phyloP scores from a whole-genome alignment of 257 asterid genomes.

The Jacaranda copaia region DNA sequence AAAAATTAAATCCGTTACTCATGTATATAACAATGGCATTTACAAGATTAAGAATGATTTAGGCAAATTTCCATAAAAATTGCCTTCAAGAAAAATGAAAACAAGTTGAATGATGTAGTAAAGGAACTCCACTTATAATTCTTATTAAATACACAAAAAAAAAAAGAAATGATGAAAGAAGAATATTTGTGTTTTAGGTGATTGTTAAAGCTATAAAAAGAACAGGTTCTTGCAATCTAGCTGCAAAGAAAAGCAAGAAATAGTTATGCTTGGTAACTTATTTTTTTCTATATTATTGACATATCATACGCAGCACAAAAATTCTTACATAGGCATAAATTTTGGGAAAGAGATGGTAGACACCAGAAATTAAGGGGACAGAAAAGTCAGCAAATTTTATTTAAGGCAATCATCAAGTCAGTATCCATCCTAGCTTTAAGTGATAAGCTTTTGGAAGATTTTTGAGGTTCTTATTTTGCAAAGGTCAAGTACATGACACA shows the following conservation, averaged over 20 bases:
- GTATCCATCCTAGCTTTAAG: neutral
- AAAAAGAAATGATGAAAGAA: neutral
- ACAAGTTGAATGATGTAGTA: neutral
- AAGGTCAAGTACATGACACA: neutral
- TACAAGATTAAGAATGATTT: neutral
- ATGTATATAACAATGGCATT: constrained; percentile 23
- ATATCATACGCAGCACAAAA: neutral
- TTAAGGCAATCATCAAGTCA: neutral
- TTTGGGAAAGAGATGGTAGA: neutral
- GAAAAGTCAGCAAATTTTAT: neutral
- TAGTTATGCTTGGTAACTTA: neutral
- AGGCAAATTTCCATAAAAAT: constrained; percentile 5
- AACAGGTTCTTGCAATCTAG: neutral
- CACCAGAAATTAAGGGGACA: neutral
- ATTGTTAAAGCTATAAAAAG: neutral
- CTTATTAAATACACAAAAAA: neutral
- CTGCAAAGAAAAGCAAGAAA: neutral
- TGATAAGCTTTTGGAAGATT: neutral
- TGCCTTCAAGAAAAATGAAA: constrained; percentile 1
- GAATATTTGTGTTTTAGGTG: neutral
- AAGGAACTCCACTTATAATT: neutral
- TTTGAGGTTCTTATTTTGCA: neutral
- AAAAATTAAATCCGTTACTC: constrained; percentile 27
- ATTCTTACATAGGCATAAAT: neutral
- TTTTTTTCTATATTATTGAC: neutral